These are phyloP conservation scores for Suillus subalutaceus DNA, from an alignment of 768 basidiomycete genomes.

Conservation along the genomic window DNA sequence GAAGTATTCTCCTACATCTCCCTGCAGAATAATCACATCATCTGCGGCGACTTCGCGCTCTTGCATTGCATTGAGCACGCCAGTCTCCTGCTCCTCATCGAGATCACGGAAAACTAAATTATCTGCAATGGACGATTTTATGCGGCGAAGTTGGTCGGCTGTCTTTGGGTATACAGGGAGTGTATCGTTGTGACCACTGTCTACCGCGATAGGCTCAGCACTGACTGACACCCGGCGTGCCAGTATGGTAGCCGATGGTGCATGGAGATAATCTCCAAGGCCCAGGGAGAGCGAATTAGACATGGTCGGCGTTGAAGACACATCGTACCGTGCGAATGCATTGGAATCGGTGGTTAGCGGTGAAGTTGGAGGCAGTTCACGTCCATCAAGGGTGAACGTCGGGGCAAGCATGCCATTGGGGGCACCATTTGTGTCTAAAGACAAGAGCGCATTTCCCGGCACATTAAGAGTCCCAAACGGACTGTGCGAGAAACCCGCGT, in stretches of 20 bases:
- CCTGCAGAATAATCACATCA: constrained; percentile 95
- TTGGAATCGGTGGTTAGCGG: constrained; percentile 51
- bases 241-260: constrained; percentile 76
- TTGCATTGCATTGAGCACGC: constrained; percentile 94
- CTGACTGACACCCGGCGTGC: constrained; percentile 93
- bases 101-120: constrained; percentile 97
- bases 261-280: constrained; percentile 69
- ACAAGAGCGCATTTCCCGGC: constrained; percentile 76
- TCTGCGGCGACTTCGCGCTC: constrained; percentile 72
- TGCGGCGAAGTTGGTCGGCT: constrained; percentile 81
- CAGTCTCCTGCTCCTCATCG: constrained; percentile 93
- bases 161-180: constrained; percentile 81
- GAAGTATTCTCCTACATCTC: constrained; percentile 96
- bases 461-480: constrained; percentile 83
- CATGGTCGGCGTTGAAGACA: constrained; percentile 46
- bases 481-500: constrained; percentile 55
- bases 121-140: constrained; percentile 82
- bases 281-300: constrained; percentile 41
- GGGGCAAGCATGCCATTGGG: constrained; percentile 44
- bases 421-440: constrained; percentile 43
- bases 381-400: constrained; percentile 60
- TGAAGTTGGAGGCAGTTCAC: constrained; percentile 63
- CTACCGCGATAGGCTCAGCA: constrained; percentile 92
- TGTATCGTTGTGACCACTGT: constrained; percentile 63
- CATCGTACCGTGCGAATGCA: constrained; percentile 58